A percentile compares a stretch with the other conserved stretches of the same genome.
Evolutionary conservation across 2,329 filamentous ascomycete species (phyloP).

Genomic region (Cladophialophora carrionii): DNA sequence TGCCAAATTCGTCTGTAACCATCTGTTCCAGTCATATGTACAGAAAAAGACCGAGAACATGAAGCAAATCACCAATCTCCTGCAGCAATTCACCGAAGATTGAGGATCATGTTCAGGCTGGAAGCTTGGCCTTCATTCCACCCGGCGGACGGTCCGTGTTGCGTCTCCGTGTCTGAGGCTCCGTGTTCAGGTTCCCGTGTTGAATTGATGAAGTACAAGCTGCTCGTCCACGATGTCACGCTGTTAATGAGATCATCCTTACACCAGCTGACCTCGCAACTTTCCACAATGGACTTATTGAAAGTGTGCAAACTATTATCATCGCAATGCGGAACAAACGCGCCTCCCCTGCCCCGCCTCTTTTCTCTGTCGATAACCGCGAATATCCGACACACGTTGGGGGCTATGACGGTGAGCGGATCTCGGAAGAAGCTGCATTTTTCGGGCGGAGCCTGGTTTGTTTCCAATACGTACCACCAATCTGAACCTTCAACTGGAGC

Average conservation of each 20-base stretch:
- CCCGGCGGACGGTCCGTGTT: conserved; percentile 3
- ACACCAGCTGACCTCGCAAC: conserved; percentile 17
- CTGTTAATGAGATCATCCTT: conserved; percentile 7
- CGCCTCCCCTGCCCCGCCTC: background rate
- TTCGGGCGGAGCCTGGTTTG: conserved; percentile 16
- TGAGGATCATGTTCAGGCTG: conserved; percentile 8
- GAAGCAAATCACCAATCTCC: conserved; percentile 25
- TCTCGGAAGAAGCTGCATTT: conserved; percentile 17
- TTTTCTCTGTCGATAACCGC: conserved; percentile 9
- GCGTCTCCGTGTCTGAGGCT: background rate
- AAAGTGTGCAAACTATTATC: background rate
- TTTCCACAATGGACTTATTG: background rate
- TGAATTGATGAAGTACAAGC: background rate
- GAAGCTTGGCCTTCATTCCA: background rate
- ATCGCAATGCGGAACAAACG: background rate
- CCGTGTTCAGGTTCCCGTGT: background rate
- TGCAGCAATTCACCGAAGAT: conserved; percentile 27
- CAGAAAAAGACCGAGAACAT: conserved; percentile 29
- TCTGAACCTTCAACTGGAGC: conserved; percentile 5
- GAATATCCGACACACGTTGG: conserved; percentile 14
- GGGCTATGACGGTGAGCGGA: conserved; percentile 1
- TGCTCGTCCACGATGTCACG: background rate
- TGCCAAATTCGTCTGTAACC: conserved; percentile 4
- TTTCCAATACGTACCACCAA: conserved; percentile 10
- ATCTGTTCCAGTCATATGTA: conserved; percentile 26